phyloP scores from a whole-genome alignment of 345 rosid genomes.

The Mercurialis annua region DNA sequence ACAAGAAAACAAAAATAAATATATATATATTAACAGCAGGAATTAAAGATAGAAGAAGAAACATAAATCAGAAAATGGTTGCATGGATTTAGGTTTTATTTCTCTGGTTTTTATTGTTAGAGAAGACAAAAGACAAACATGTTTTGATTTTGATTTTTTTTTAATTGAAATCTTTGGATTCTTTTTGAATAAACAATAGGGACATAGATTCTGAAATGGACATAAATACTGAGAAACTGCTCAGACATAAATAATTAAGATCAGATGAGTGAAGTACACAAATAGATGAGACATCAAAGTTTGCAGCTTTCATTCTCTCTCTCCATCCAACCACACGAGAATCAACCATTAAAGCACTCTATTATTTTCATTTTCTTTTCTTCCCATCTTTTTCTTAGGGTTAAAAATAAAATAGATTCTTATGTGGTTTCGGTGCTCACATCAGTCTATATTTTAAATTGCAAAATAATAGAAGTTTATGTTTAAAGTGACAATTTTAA shows the following conservation, averaged over 20 bases:
- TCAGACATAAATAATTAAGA: conserved; percentile 15
- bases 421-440: too few species aligned
- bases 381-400: not conserved
- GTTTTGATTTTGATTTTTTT: conserved; percentile 4
- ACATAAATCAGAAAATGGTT: too few species aligned
- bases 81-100: too few species aligned
- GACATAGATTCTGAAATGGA: conserved; percentile 45
- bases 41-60: not conserved
- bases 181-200: conserved; percentile 5
- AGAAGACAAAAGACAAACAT: not conserved
- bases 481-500: too few species aligned
- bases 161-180: conserved; percentile 20
- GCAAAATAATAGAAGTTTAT: too few species aligned
- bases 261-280: conserved; percentile 34
- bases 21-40: not conserved
- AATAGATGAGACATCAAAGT: conserved; percentile 40
- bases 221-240: conserved; percentile 29
- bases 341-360: conserved; percentile 20
- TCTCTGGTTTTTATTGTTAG: too few species aligned
- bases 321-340: conserved; percentile 29
- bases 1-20: conserved; percentile 8
- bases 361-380: conserved; percentile 1
- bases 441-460: too few species aligned
- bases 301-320: conserved; percentile 38
- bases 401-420: too few species aligned